phyloP scores from a whole-genome alignment of 768 basidiomycete species.

The Kwoniella europaea region DNA sequence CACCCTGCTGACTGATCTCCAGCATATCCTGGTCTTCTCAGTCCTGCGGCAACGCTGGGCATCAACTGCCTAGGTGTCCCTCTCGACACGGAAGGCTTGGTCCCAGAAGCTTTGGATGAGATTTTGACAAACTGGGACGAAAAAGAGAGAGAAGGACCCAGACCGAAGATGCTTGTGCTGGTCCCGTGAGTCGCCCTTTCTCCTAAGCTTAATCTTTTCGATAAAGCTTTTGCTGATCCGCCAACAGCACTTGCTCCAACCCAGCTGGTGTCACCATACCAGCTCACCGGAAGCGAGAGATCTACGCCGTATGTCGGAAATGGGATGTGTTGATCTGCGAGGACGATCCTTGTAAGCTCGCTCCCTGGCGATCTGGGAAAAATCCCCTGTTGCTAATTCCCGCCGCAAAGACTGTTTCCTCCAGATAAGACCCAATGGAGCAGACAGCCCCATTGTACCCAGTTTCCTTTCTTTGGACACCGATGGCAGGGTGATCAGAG shows the following conservation, averaged over 20 bases:
- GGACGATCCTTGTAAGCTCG: conserved; percentile 66
- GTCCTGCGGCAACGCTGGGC: conserved; percentile 62
- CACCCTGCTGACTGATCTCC: conserved; percentile 37
- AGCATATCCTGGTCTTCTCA: conserved; percentile 58
- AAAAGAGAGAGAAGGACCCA: conserved; percentile 62
- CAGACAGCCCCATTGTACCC: conserved; percentile 40
- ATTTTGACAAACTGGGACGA: conserved; percentile 71
- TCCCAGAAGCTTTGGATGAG: conserved; percentile 65
- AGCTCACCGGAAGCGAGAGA: conserved; percentile 68
- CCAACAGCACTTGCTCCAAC: conserved; percentile 65
- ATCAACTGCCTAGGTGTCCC: conserved; percentile 59
- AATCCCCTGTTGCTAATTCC: too few relatives aligned
- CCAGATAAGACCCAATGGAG: conserved; percentile 48
- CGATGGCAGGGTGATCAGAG: conserved; percentile 46
- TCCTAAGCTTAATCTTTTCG: background rate
- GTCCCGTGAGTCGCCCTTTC: conserved; percentile 23
- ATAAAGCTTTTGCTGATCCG: background rate
- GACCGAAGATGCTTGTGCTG: conserved; percentile 61
- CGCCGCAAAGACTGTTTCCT: conserved; percentile 47
- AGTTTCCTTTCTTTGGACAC: conserved; percentile 46
- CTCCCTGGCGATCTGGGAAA: background rate
- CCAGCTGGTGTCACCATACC: conserved; percentile 76
- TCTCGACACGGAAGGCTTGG: conserved; percentile 73
- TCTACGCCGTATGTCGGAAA: conserved; percentile 77
- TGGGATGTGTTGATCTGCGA: conserved; percentile 77